Percentiles rank a stretch among this genome's conserved stretches.
Conservation (phyloP, 2,329 filamentous ascomycete species). For the Trichoderma asperellum region DNA sequence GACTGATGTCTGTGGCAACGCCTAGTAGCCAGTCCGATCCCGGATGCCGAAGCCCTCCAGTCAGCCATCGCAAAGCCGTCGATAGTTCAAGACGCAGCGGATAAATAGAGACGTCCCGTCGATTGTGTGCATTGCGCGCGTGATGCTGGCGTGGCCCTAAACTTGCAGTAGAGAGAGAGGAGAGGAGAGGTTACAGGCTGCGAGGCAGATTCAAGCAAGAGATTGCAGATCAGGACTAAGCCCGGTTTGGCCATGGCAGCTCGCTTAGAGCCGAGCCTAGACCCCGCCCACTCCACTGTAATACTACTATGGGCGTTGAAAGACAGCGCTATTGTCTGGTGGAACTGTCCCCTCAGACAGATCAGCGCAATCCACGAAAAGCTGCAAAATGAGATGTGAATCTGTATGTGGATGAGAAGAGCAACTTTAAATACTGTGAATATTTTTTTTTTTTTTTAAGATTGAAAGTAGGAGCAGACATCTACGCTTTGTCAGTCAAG, state of each 20-base stretch:
- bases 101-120: background rate
- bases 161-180: background rate
- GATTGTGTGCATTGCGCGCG: background rate
- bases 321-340: background rate
- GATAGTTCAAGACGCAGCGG: background rate
- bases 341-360: background rate
- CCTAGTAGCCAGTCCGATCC: background rate
- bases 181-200: background rate
- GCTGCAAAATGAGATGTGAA: too few species aligned
- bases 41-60: background rate
- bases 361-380: background rate
- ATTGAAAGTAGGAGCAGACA: too few species aligned
- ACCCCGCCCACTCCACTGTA: background rate
- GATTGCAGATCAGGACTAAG: background rate
- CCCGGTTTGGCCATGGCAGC: background rate
- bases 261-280: conserved; percentile 10
- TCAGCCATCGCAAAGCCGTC: background rate
- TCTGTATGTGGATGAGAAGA: background rate
- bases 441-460: background rate
- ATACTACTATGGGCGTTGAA: background rate
- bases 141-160: background rate
- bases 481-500: too few species aligned
- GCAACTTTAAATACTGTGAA: background rate
- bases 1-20: conserved; percentile 6
- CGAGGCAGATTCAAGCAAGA: conserved; percentile 12